Evolutionary conservation across 2,329 filamentous ascomycete species (phyloP), one percentile per base, ranked within the genome.

Genomic region (Xylariales sp.): DNA sequence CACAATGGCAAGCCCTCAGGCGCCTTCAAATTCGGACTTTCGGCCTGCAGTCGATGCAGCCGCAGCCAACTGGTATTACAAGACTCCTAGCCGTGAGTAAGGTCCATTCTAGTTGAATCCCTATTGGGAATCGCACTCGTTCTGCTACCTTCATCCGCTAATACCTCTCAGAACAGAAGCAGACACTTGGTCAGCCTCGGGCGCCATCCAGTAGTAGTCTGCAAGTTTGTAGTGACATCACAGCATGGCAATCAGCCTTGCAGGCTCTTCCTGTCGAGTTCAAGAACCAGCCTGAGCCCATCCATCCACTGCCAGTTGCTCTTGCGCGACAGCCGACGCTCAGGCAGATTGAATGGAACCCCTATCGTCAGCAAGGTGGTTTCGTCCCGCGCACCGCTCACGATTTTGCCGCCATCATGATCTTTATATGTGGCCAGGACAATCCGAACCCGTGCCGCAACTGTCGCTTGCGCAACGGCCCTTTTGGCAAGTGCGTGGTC

Each of bases 381-480:
- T 59, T 57, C 29, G 48, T 52, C 4, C 54, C 53, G 3, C 49
- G 54, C 25, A 54, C 48, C 2, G 22, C 52, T 31, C 44, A 50
- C 31, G 56, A 58, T 42, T 55, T 46, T 41, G 46, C 50, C 36
- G 50, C 55, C 20, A 38, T 57, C 31, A 56, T 59, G 56, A 58
- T 59, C 28, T 59, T 51, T 21, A 24, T 57, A 24, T 57, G 49
- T 5, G 56, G 56, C 5, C 52, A 57, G 33, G 43, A 55, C 38
- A 58, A 53, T 31, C 52, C 52, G 3, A 54, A 57, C 16, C 56
- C 56, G 11, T 59, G 56, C 28, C 50, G 51, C 10, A 53, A 56
- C 21, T 59, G 56, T 29, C 25, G 49, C 5, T 37, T 55, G 14
- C 49, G 41, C 28, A 56, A 58, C 39, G 55, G 56, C 2, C 56